phyloP scores from a whole-genome alignment of 345 rosid genomes.

The Kandelia obovata region DNA sequence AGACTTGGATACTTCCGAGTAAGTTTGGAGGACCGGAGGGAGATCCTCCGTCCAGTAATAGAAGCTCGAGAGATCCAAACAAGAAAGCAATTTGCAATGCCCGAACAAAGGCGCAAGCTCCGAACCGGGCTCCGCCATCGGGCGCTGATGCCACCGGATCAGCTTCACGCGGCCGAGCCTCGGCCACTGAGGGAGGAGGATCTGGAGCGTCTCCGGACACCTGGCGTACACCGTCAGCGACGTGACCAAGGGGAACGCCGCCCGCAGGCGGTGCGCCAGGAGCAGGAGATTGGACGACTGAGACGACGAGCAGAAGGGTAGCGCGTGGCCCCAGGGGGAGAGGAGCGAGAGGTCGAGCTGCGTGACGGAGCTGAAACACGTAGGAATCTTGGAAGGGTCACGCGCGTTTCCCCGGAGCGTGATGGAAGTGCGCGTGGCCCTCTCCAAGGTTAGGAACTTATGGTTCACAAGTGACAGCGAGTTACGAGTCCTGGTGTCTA shows the following conservation, averaged over 20 bases:
- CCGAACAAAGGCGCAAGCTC: conserved; percentile 54
- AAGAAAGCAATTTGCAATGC: conserved; percentile 41
- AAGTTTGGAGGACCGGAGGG: conserved; percentile 61
- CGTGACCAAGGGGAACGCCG: conserved; percentile 49
- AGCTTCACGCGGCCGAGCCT: conserved; percentile 48
- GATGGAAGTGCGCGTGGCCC: conserved; percentile 70
- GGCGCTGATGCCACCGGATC: conserved; percentile 84
- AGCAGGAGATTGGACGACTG: conserved; percentile 37
- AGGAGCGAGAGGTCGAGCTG: conserved; percentile 78
- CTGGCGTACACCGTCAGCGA: conserved; percentile 62
- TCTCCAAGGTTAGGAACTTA: conserved; percentile 61
- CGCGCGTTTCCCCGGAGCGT: conserved; percentile 85
- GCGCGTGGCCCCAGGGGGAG: conserved; percentile 81
- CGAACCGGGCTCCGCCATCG: conserved; percentile 34
- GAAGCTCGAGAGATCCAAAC: conserved; percentile 65
- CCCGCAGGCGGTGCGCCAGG: conserved; percentile 50
- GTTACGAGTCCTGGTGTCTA: conserved; percentile 72
- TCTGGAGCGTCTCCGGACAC: conserved; percentile 42
- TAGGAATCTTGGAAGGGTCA: conserved; percentile 54
- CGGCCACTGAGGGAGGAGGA: conserved; percentile 71
- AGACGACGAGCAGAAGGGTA: conserved; percentile 27
- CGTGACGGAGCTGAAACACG: conserved; percentile 60
- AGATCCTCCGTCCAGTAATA: conserved; percentile 93
- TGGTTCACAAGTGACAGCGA: conserved; percentile 65
- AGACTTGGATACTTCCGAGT: conserved; percentile 39